phyloP scores from a whole-genome alignment of 1,284 basidiomycete genomes.

The Leccinum angustisporum region DNA sequence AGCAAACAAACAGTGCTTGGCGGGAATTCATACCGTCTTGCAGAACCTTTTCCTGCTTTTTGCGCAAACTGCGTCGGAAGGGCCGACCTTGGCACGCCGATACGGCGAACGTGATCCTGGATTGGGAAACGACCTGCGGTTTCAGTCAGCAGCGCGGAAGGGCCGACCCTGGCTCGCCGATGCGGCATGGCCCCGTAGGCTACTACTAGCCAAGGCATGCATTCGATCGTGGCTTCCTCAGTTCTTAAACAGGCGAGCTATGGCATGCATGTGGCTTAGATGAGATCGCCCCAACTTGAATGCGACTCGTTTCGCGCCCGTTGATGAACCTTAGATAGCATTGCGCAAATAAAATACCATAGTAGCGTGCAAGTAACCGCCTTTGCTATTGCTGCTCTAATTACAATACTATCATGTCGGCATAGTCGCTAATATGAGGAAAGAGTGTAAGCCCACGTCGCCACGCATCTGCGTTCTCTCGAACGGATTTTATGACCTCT shows the following conservation, averaged over 20 bases:
- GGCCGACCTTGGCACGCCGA: background rate
- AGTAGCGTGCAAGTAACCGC: background rate
- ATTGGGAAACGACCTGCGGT: background rate
- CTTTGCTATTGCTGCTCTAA: background rate
- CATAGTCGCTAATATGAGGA: background rate
- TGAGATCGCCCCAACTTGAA: background rate
- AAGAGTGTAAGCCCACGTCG: background rate
- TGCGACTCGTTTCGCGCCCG: background rate
- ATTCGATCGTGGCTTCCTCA: background rate
- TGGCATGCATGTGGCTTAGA: background rate
- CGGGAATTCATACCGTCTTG: background rate
- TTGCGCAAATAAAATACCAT: background rate
- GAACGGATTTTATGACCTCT: background rate
- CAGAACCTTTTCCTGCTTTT: background rate
- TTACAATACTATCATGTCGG: background rate
- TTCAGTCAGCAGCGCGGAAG: background rate
- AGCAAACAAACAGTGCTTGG: background rate
- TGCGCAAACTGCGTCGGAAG: background rate
- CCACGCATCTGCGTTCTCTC: background rate
- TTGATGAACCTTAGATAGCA: too few relatives aligned
- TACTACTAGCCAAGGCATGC: background rate
- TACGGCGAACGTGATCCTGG: background rate
- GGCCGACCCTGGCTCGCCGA: background rate
- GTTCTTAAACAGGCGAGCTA: background rate
- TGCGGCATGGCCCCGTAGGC: background rate